These are phyloP conservation scores for Dimargaris xerosporica DNA, from an alignment of 192 early-diverging fungal species.

Conservation along the genomic window DNA sequence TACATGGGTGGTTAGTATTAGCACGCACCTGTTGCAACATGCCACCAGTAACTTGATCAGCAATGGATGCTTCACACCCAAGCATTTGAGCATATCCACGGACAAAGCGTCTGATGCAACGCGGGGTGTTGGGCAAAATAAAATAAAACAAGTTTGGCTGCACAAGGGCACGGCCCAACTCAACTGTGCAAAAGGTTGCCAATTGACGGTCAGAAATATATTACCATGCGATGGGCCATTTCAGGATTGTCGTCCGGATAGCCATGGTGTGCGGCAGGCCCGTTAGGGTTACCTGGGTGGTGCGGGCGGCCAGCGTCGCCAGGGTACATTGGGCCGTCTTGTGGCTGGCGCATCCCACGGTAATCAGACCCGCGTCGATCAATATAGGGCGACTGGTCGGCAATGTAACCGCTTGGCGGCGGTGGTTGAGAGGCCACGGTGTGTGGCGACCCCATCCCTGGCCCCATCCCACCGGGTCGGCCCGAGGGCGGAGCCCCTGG, in stretches of 20 bases:
- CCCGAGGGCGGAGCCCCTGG: no score
- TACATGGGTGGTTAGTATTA: neutral
- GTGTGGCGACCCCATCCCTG: no score
- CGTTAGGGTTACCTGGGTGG: no score
- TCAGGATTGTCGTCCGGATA: slow-evolving; percentile 10
- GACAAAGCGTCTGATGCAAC: neutral
- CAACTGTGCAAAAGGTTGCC: neutral
- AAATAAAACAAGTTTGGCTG: neutral
- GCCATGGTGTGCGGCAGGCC: neutral
- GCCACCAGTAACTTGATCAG: neutral
- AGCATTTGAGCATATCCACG: neutral
- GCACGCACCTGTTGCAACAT: no score
- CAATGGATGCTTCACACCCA: neutral
- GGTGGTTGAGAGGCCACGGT: no score
- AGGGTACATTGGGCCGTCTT: neutral
- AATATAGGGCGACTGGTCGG: neutral
- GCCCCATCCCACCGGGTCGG: no score
- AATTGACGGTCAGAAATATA: neutral
- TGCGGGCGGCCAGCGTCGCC: neutral
- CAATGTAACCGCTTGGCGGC: neutral
- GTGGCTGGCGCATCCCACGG: neutral
- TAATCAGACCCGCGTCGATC: slow-evolving; percentile 7
- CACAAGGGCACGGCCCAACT: neutral
- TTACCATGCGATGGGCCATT: slow-evolving; percentile 8
- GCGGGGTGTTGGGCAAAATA: neutral